A percentile compares a stretch with the other conserved stretches of the same genome.
Evolutionary conservation across 75 land plant species (phyloP).

Genomic region (Sequoia sempervirens): DNA sequence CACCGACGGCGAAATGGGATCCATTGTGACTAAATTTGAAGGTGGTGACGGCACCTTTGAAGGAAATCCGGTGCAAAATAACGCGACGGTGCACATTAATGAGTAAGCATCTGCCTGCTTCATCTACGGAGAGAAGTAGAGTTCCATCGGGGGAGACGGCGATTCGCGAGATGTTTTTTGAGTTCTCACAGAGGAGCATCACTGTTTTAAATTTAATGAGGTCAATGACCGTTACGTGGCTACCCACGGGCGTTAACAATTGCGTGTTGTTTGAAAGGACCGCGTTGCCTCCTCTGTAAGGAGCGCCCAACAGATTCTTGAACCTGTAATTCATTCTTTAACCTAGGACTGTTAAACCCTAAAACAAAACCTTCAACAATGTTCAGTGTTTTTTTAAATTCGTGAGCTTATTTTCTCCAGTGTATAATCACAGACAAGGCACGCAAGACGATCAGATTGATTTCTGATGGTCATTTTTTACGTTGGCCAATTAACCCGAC

Average conservation of each 20-base stretch:
- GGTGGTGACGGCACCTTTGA: constrained; percentile 64
- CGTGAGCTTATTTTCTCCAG: no score
- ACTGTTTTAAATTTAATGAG: constrained; percentile 49
- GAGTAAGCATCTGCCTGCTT: constrained; percentile 45
- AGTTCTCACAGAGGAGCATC: constrained; percentile 69
- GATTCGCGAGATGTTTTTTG: constrained; percentile 57
- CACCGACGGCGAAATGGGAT: constrained; percentile 61
- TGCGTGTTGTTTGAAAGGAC: constrained; percentile 29
- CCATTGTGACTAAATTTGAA: constrained; percentile 75
- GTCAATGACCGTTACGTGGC: constrained; percentile 83
- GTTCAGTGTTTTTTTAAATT: no score
- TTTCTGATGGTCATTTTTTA: no score
- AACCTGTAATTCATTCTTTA: constrained; percentile 80
- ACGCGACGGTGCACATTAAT: constrained; percentile 66
- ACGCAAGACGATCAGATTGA: no score
- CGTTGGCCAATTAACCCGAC: no score
- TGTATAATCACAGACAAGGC: no score
- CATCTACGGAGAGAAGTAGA: constrained; percentile 79
- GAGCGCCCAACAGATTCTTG: constrained; percentile 89
- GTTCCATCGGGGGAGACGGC: constrained; percentile 74
- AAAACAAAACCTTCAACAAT: no score
- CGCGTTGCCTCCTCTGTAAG: constrained; percentile 89
- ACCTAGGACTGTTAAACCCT: no score
- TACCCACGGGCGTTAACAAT: constrained; percentile 83
- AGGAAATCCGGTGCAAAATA: constrained; percentile 74